Percentiles rank a stretch among this genome's conserved stretches.
phyloP scores from a whole-genome alignment of 2,329 filamentous ascomycete genomes.

The Colletotrichum sp. region DNA sequence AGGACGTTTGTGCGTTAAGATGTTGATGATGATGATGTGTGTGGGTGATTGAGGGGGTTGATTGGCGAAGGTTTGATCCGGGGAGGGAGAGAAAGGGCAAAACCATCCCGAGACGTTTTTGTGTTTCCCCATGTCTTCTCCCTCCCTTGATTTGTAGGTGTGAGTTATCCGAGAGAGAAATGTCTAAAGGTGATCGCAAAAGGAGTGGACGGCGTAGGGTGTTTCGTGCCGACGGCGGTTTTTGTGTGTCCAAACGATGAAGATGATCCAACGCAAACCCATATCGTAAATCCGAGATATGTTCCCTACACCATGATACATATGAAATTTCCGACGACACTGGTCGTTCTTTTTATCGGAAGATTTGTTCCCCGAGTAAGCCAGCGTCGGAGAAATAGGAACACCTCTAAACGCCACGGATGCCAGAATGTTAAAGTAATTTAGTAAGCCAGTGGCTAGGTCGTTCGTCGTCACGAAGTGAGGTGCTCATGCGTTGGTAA shows the following conservation, averaged over 20 bases:
- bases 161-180: constrained; percentile 7
- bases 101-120: not conserved
- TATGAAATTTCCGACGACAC: constrained; percentile 22
- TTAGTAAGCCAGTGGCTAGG: constrained; percentile 22
- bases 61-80: not conserved
- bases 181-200: constrained; percentile 22
- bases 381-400: constrained; percentile 9
- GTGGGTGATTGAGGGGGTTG: not conserved
- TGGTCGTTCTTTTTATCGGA: constrained; percentile 10
- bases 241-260: constrained; percentile 30
- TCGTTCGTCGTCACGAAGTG: constrained; percentile 42
- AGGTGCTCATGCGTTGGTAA: constrained; percentile 61
- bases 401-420: constrained; percentile 42
- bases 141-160: not conserved
- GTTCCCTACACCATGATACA: constrained; percentile 40
- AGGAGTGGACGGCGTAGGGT: constrained; percentile 46
- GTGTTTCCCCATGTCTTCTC: not conserved
- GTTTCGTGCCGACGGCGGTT: constrained; percentile 21
- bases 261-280: constrained; percentile 20
- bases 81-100: not conserved
- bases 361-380: constrained; percentile 9
- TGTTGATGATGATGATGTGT: not conserved
- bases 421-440: constrained; percentile 43
- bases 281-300: constrained; percentile 23
- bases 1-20: not conserved